Base-by-base conservation (phyloP, 305 asterid genomes). In the Caryopteris hybrid region DNA sequence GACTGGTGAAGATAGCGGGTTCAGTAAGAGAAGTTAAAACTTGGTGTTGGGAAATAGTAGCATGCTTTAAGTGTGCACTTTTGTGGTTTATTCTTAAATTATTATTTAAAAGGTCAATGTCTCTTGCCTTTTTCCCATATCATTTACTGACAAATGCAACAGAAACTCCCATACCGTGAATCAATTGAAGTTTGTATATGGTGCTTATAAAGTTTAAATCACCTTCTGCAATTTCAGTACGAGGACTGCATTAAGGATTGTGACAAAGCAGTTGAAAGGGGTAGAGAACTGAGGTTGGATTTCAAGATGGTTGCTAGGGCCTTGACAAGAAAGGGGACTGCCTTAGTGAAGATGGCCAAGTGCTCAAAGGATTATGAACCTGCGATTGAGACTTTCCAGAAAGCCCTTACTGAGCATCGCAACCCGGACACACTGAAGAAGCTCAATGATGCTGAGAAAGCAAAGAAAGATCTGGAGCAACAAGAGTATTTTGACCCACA, bases 321-420 rank as follows among this genome's bases (percentile, higher is more conserved):
- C 21, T 76, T 93, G 65, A 93, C 98, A 9, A 87, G 98, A 61
- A 93, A 93, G 79, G 98, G 98, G 27, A 78, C 89, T 59, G 95
- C 98, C 43, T 60, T 93, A 53, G 86, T 71, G 25, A 93, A 93
- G 82, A 77, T 83, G 89, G 95, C 95, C 12, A 90, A 86, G 79
- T 46, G 71, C 68, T 90, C 98, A 0, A 80, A 79, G 84, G 98
- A 93, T 54, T 93, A 66, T 25, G 95, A 90, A 1, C 90, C 84
- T 54, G 97, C 95, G 6, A 93, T 93, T 39, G 97, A 90, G 78
- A 57, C 88, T 68, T 93, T 88, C 72, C 98, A 93, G 66, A 93
- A 93, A 77, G 96, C 98, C 6, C 81, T 93, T 2, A 93, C 97
- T 0, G 98, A 93, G 80, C 96, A 93, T 71, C 94, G 98, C 22